Evolutionary conservation across 2,329 filamentous ascomycete species (phyloP), one percentile per base, ranked within the genome.

Genomic region (Diplodia seriata): DNA sequence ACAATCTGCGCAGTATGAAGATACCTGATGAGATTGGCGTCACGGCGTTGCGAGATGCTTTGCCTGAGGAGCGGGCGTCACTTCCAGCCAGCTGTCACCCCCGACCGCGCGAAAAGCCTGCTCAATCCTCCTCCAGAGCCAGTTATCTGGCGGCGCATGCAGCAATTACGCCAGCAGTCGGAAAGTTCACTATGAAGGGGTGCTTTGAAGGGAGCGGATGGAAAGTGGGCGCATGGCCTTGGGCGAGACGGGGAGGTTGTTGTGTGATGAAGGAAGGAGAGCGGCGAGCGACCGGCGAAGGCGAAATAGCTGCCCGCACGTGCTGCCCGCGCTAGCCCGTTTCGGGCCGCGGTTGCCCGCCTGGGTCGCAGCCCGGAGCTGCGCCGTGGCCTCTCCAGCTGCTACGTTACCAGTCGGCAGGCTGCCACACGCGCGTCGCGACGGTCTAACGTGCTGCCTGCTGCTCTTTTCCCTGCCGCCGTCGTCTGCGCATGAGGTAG

Each of bases 161-260:
- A 55, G 40, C 59, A 63, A 55, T 57, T 56, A 57, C 38, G 47
- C 56, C 66, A 62, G 57, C 66, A 68, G 59, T 68, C 56, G 57
- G 50, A 56, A 55, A 63, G 56, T 62, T 68, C 66, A 68, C 66
- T 68, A 68, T 68, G 66, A 68, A 43, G 66, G 66, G 66, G 31
- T 65, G 26, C 50, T 68, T 56, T 54, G 73, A 76, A 74, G 72
- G 76, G 74, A 71, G 71, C 72, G 71, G 71, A 69, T 68, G 69
- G 70, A 74, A 70, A 73, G 53, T 67, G 65, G 54, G 65, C 43
- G 73, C 70, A 54, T 38, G 12, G 59, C 59, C 59, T 38, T 63
- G 59, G 54, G 56, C 56, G 56, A 56, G 56, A 51, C 50, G 50
- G 56, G 47, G 70, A 71, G 70, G 71, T 69, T 70, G 64, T 68